phyloP scores from a whole-genome alignment of 129 eudicot species.

The Flaveria robusta region DNA sequence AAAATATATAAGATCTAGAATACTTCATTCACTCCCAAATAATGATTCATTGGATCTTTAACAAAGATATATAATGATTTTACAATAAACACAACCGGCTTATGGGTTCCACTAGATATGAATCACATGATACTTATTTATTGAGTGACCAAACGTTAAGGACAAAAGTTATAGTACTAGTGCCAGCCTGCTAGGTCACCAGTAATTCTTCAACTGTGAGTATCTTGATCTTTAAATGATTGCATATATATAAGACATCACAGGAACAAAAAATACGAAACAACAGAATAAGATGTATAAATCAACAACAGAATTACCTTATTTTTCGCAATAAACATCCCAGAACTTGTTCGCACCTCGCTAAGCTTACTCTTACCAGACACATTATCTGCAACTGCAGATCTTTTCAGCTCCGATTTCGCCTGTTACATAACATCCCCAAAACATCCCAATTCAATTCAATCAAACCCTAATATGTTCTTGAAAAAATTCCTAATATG shows the following conservation, averaged over 20 bases:
- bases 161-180: slow-evolving; percentile 4
- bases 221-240: background rate
- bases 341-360: slow-evolving; percentile 97
- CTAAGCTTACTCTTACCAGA: slow-evolving; percentile 91
- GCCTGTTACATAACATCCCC: slow-evolving; percentile 57
- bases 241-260: background rate
- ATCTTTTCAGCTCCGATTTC: slow-evolving; percentile 85
- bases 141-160: background rate
- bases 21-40: background rate
- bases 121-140: no score
- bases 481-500: background rate
- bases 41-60: background rate
- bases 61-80: background rate
- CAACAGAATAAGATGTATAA: background rate
- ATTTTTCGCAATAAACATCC: slow-evolving; percentile 78
- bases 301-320: slow-evolving; percentile 52
- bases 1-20: no score
- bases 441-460: slow-evolving; percentile 23
- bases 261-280: background rate
- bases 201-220: background rate
- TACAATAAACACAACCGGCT: background rate
- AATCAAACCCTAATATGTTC: slow-evolving; percentile 7
- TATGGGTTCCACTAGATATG: slow-evolving; percentile 13
- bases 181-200: slow-evolving; percentile 9
- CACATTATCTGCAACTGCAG: slow-evolving; percentile 87